Conservation (phyloP, 805 yeast genomes). For the Cyberlindnera samutprakarnensis region DNA sequence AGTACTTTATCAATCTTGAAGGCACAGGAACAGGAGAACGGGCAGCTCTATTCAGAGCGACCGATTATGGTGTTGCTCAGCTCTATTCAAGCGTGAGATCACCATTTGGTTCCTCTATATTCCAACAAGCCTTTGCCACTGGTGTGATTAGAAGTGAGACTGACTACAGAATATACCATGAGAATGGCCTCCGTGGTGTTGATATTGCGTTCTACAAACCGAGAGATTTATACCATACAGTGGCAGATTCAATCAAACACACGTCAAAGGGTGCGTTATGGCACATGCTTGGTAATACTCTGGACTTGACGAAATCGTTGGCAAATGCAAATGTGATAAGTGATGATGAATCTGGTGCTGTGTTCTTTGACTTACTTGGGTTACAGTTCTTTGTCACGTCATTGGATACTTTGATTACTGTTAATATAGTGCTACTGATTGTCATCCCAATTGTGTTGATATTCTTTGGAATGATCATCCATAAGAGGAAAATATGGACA, state of each 20-base stretch:
- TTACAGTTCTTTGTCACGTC: conserved; percentile 47
- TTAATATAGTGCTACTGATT: conserved; percentile 46
- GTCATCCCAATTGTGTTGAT: conserved; percentile 47
- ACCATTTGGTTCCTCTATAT: conserved; percentile 76
- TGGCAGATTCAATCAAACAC: conserved; percentile 57
- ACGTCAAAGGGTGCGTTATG: conserved; percentile 64
- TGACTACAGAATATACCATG: conserved; percentile 67
- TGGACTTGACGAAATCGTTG: conserved; percentile 49
- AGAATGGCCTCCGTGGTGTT: conserved; percentile 70
- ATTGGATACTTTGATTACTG: conserved; percentile 37
- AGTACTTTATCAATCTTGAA: conserved; percentile 72
- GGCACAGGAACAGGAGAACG: conserved; percentile 86
- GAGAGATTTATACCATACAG: conserved; percentile 76
- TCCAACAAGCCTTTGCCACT: conserved; percentile 78
- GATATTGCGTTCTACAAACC: conserved; percentile 89
- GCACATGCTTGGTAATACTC: conserved; percentile 73
- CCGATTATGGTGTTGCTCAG: conserved; percentile 65
- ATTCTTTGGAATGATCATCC: conserved; percentile 40
- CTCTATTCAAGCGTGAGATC: conserved; percentile 44
- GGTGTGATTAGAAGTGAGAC: conserved; percentile 74
- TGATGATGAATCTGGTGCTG: conserved; percentile 36
- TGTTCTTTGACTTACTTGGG: conserved; percentile 61
- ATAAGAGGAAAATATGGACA: conserved; percentile 40
- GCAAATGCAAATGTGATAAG: conserved; percentile 30
- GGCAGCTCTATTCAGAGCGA: conserved; percentile 75